Conservation (phyloP, 495 filamentous ascomycete species). For the Penicillium lividum region DNA sequence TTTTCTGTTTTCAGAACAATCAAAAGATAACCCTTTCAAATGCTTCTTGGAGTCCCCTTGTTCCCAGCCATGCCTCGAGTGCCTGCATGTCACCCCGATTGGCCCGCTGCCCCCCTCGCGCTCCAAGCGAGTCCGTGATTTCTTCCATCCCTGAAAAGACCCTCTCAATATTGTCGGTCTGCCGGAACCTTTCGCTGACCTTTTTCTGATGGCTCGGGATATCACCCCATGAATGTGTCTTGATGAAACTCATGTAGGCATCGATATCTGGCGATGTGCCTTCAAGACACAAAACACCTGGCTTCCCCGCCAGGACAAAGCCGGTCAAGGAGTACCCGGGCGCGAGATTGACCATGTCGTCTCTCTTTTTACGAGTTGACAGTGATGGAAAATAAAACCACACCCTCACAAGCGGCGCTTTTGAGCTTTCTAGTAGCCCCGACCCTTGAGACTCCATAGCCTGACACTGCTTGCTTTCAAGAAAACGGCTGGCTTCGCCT, state of each 20-base stretch:
- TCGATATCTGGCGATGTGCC: constrained; percentile 36
- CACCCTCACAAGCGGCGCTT: constrained; percentile 32
- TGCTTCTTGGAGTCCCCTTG: constrained; percentile 33
- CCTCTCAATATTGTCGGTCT: constrained; percentile 31
- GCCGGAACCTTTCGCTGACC: constrained; percentile 42
- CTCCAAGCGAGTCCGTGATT: constrained; percentile 43
- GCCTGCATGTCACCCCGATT: constrained; percentile 50
- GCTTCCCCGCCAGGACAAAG: constrained; percentile 44
- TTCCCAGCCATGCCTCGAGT: constrained; percentile 39
- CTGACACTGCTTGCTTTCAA: constrained; percentile 25
- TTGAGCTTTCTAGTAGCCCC: not conserved
- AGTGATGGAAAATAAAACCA: constrained; percentile 48
- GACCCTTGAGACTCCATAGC: constrained; percentile 4
- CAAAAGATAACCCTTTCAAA: constrained; percentile 45
- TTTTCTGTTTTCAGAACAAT: not conserved
- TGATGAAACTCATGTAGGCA: constrained; percentile 45
- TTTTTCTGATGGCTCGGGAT: constrained; percentile 47
- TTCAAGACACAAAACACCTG: constrained; percentile 43
- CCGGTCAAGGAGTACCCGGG: constrained; percentile 38
- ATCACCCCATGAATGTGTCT: constrained; percentile 48
- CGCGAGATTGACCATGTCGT: constrained; percentile 41
- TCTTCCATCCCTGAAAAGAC: constrained; percentile 42
- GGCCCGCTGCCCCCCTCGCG: constrained; percentile 39
- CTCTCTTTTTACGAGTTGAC: constrained; percentile 39
- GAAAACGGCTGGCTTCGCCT: constrained; percentile 24